Evolutionary conservation across 2,329 filamentous ascomycete genomes (phyloP), one percentile per base, ranked within the genome.

Genomic region (Thelonectria rubi): DNA sequence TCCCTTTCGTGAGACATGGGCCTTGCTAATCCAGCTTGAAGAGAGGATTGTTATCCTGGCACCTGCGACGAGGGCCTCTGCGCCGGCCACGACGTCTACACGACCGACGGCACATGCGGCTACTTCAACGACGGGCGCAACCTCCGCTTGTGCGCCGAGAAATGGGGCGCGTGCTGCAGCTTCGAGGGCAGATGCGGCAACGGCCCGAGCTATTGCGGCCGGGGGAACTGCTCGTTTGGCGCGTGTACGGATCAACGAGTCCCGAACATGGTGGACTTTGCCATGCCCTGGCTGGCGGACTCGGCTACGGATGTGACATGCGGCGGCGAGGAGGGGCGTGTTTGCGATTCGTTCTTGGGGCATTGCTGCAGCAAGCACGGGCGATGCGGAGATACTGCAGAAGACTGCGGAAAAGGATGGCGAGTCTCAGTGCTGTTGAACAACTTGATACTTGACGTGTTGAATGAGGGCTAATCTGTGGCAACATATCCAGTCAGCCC

Each of bases 31-130:
- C n/a, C 45, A 3, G 14, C 21, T 47, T 24, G 20, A 49, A 76
- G 74, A 12, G 68, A 65, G 12, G 74, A 77, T 58, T 78, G 75
- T 60, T 65, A 67, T 17, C 53, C 47, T 8, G 73, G 75, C 12
- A 77, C 68, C 37, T 78, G 75, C 65, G 76, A 73, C 60, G 70
- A 74, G 34, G 77, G 75, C 32, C 54, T 45, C 9, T 78, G 76
- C 60, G 11, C 11, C 3, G 76, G 76, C 15, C 69, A 71, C 59
- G 40, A 18, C 8, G 58, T 68, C 18, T 79, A 71, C 46, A 74
- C 70, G 21, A 74, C 70, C 2, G 74, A 78, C 60, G 77, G 77
- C 15, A 74, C 56, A 5, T 79, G 76, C 60, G 76, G 77, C 42
- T 8, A 30, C 26, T 30, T 30, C 26, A 57, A 59, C 4, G 17